Conservation (phyloP, 1,284 basidiomycete genomes). For the Apiotrichum porosum region DNA sequence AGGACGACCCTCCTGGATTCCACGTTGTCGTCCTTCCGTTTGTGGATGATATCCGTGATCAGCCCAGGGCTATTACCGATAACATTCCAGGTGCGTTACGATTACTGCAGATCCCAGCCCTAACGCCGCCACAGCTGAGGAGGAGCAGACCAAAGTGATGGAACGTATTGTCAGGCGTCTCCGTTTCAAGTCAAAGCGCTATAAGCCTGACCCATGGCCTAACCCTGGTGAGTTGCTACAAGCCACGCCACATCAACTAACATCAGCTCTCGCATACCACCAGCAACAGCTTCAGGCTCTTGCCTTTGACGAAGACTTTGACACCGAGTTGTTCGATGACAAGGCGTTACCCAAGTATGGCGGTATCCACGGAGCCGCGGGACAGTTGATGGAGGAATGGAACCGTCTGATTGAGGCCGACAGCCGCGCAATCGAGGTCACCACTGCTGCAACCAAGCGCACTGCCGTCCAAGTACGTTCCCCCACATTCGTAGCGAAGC, state of each 20-base stretch:
- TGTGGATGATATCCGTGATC: slow-evolving; percentile 84
- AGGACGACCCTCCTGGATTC: slow-evolving; percentile 82
- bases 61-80: slow-evolving; percentile 52
- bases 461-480: slow-evolving; percentile 13
- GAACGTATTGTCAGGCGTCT: slow-evolving; percentile 72
- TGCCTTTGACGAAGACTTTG: slow-evolving; percentile 83
- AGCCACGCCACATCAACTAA: too few species aligned
- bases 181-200: slow-evolving; percentile 68
- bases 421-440: slow-evolving; percentile 51
- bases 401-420: slow-evolving; percentile 65
- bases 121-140: slow-evolving; percentile 64
- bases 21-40: slow-evolving; percentile 88
- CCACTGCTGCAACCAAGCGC: slow-evolving; percentile 22
- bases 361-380: slow-evolving; percentile 77
- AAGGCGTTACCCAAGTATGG: slow-evolving; percentile 71
- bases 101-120: neutral
- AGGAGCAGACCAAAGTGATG: slow-evolving; percentile 65
- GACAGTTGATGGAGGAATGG: slow-evolving; percentile 68
- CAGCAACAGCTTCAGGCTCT: slow-evolving; percentile 85
- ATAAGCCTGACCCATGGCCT: slow-evolving; percentile 82
- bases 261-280: slow-evolving; percentile 69
- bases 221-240: too few species aligned
- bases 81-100: slow-evolving; percentile 57
- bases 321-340: slow-evolving; percentile 69
- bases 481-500: neutral